phyloP scores from a whole-genome alignment of 164 flowering plant species.

The Nymphaea colorata region DNA sequence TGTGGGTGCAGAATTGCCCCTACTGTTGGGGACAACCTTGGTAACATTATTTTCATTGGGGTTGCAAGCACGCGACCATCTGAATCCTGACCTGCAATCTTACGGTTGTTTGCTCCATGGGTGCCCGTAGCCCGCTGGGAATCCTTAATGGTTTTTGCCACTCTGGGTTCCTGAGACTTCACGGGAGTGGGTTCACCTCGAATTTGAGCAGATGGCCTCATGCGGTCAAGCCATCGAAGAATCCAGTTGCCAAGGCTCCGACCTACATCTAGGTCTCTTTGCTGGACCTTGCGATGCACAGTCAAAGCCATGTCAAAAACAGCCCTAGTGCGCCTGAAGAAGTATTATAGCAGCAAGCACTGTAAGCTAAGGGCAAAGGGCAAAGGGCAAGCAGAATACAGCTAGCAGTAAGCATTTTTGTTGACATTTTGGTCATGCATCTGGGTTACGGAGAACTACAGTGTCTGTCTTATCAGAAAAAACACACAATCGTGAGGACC shows the following conservation, averaged over 20 bases:
- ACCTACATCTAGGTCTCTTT: conserved; percentile 78
- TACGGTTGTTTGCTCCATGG: background rate
- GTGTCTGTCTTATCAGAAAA: too few species aligned
- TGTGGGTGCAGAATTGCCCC: background rate
- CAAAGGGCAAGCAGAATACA: background rate
- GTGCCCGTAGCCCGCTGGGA: background rate
- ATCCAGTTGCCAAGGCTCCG: conserved; percentile 72
- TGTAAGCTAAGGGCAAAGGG: background rate
- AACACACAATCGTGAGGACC: too few species aligned
- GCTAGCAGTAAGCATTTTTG: background rate
- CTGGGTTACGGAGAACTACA: too few species aligned
- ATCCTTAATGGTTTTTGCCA: background rate
- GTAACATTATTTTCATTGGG: background rate
- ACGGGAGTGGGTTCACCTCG: conserved; percentile 16
- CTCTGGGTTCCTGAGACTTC: background rate
- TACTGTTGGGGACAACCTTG: background rate
- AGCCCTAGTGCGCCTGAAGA: conserved; percentile 52
- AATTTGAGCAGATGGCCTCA: conserved; percentile 80
- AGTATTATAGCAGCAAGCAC: background rate
- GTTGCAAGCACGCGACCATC: background rate
- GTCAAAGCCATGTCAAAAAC: conserved; percentile 60
- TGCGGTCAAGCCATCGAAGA: conserved; percentile 62
- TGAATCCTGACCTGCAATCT: background rate
- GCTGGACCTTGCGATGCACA: conserved; percentile 59
- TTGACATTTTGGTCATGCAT: too few species aligned